A percentile compares a stretch with the other conserved stretches of the same genome.
These are phyloP conservation scores for Epichloe sp. DNA, from an alignment of 2,329 filamentous ascomycete genomes.

Conservation along the genomic window DNA sequence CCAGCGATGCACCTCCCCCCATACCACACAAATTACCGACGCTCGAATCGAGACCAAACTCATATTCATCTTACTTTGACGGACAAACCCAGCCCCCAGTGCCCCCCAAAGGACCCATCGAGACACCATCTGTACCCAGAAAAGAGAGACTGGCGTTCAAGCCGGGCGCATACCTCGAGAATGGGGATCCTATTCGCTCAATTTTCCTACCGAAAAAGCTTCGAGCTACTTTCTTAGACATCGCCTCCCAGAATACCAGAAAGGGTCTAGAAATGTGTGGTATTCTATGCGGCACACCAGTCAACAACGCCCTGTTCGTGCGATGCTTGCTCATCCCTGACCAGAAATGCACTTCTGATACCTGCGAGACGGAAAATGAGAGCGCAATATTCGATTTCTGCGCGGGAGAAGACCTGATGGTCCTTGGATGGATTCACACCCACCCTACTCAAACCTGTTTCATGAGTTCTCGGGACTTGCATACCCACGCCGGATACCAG, in stretches of 20 bases:
- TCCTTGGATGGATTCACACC: slow-evolving; percentile 95
- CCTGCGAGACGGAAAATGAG: slow-evolving; percentile 88
- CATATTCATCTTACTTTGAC: neutral
- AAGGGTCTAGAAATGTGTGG: slow-evolving; percentile 88
- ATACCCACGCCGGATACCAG: slow-evolving; percentile 90
- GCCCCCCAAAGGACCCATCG: slow-evolving; percentile 17
- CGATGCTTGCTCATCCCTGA: slow-evolving; percentile 80
- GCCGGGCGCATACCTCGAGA: slow-evolving; percentile 82
- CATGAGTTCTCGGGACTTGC: slow-evolving; percentile 86
- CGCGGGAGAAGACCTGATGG: slow-evolving; percentile 67
- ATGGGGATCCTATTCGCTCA: slow-evolving; percentile 72
- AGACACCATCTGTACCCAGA: slow-evolving; percentile 21
- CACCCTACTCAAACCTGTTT: slow-evolving; percentile 96
- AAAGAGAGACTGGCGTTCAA: slow-evolving; percentile 50
- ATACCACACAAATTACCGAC: slow-evolving; percentile 18
- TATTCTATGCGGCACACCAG: slow-evolving; percentile 78
- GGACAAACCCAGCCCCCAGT: slow-evolving; percentile 9
- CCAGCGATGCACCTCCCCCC: slow-evolving; percentile 9
- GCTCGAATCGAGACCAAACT: slow-evolving; percentile 6
- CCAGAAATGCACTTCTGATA: slow-evolving; percentile 80
- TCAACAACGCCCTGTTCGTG: slow-evolving; percentile 90
- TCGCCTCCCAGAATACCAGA: slow-evolving; percentile 65
- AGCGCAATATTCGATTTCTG: slow-evolving; percentile 79
- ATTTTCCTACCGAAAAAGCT: slow-evolving; percentile 73
- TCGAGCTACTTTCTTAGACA: slow-evolving; percentile 57